Evolutionary conservation across 164 flowering plant genomes (phyloP), one percentile per base, ranked within the genome.

Genomic region (Warburgia ugandensis): DNA sequence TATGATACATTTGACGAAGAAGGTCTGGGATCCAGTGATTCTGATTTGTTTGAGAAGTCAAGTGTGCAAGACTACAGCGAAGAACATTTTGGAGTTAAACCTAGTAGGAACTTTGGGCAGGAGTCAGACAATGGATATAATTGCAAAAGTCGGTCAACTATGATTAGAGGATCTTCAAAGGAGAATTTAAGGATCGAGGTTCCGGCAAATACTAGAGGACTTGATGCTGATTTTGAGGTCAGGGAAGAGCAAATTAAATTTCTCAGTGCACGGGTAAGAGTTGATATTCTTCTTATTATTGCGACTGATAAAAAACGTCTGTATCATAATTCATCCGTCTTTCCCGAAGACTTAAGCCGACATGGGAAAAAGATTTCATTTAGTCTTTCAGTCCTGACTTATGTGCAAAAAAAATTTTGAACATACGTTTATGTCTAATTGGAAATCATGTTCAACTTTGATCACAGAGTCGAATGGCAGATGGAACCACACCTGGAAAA

Each of bases 111-210:
- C n/a, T 32, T 31, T 23, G 51, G 33, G 29, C 19, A 23, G 2
- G 58, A 35, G 33, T 32, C 45, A 1, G 29, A 26, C 11, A 36
- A 29, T 22, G 31, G 43, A 38, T 35, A 37, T 29, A 25, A 54
- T 17, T 16, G 38, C 13, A 22, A 50, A 43, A 21, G 52, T 39
- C 58, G 19, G 28, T 61, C 68, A 30, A 60, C 56, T n/a, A 29
- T 73, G 53, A 73, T 56, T 39, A 73, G 74, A 62, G 84, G 84
- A 45, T 40, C 59, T 12, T 55, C 62, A 35, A 71, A 69, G 54
- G 76, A 75, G 67, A 68, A 58, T 66, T 72, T 83, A 45, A 54
- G 55, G 29, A 55, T 83, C 48, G 78, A 86, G 39, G 64, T 83
- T 10, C 83, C 91, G 0, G 55, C 33, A 0, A 59, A 51, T 55